Conservation (phyloP, 768 basidiomycete genomes). For the Austroboletus eburneus region DNA sequence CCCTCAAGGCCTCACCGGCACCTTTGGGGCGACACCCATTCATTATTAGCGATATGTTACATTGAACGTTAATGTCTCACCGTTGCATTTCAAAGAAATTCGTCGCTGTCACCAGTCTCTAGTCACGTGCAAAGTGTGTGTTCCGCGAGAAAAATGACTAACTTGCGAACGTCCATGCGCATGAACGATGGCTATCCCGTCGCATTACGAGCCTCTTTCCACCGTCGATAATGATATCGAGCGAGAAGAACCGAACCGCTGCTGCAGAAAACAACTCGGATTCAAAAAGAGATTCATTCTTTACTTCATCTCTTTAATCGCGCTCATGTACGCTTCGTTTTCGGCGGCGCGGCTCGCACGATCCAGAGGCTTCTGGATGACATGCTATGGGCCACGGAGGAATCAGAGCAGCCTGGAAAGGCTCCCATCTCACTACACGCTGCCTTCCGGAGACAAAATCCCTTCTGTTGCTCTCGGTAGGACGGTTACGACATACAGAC, state of each 20-base stretch:
- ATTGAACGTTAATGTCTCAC: no score
- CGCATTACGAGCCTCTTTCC: slow-evolving; percentile 24
- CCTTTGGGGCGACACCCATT: no score
- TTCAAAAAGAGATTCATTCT: slow-evolving; percentile 23
- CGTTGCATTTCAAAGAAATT: no score
- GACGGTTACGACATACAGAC: background rate
- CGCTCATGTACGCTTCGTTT: slow-evolving; percentile 22
- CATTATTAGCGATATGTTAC: no score
- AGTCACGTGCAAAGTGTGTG: background rate
- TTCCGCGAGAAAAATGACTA: no score
- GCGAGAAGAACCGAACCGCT: background rate
- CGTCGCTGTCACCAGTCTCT: no score
- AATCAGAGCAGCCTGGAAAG: slow-evolving; percentile 18
- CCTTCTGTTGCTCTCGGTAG: slow-evolving; percentile 64
- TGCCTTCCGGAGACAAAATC: slow-evolving; percentile 66
- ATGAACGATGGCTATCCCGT: slow-evolving; percentile 19
- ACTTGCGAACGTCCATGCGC: no score
- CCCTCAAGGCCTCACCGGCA: no score
- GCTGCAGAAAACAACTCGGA: background rate
- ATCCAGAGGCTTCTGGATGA: slow-evolving; percentile 17
- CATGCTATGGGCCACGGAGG: slow-evolving; percentile 19
- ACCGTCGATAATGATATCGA: slow-evolving; percentile 13
- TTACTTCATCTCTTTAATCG: slow-evolving; percentile 14
- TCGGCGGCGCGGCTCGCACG: slow-evolving; percentile 17
- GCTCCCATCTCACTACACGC: slow-evolving; percentile 47